Conservation (phyloP, 176 grass and related monocot species). For the Olyra latifolia region DNA sequence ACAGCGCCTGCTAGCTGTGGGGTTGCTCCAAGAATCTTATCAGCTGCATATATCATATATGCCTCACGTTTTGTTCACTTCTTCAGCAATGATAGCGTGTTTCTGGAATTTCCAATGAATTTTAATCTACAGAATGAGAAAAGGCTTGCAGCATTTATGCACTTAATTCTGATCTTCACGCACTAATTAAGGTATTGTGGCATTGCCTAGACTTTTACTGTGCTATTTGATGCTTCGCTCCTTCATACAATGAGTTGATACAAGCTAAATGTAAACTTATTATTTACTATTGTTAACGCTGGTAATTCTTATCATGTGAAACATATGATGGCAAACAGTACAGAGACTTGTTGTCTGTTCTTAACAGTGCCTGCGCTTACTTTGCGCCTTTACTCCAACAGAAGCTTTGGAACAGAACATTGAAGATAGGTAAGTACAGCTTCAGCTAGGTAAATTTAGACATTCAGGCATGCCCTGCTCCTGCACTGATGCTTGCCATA, state of each 20-base stretch:
- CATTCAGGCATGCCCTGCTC: not conserved
- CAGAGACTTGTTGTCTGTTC: not conserved
- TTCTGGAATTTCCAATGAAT: not conserved
- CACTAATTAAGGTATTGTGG: not conserved
- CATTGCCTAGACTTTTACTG: not conserved
- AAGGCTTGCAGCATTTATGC: not conserved
- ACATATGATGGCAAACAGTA: not conserved
- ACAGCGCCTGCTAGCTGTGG: not conserved
- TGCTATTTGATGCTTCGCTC: not conserved
- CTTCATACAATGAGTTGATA: not conserved
- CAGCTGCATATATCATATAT: not conserved
- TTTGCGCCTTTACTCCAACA: not conserved
- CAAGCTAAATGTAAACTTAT: not conserved
- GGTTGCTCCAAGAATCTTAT: not conserved
- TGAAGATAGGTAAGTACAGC: not conserved
- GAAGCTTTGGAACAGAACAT: not conserved
- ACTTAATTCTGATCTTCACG: not conserved
- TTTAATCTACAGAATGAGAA: not conserved
- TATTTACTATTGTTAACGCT: not conserved
- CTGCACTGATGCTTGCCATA: not conserved
- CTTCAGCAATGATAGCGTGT: not conserved
- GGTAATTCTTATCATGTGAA: not conserved
- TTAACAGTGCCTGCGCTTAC: no score
- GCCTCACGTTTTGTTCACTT: not conserved
- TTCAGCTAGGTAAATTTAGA: not conserved